Evolutionary conservation across 164 flowering plant species (phyloP).

Genomic region (Piper betle): DNA sequence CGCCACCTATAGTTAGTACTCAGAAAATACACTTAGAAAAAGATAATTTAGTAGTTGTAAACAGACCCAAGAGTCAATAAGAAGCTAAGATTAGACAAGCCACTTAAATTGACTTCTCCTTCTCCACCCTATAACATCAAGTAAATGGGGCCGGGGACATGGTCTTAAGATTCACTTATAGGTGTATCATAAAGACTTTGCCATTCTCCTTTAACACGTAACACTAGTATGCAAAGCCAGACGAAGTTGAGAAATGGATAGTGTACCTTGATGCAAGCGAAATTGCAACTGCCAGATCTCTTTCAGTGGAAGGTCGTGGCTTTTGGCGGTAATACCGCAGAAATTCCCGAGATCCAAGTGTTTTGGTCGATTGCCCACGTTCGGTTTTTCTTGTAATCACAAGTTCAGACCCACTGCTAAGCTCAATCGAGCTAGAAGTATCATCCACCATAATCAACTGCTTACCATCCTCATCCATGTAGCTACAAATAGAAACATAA

Average conservation of each 20-base stretch:
- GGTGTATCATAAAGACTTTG: background rate
- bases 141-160: too few relatives aligned
- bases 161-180: too few relatives aligned
- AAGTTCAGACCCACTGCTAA: constrained; percentile 88
- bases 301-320: constrained; percentile 56
- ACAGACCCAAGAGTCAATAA: too few relatives aligned
- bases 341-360: constrained; percentile 81
- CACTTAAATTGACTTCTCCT: too few relatives aligned
- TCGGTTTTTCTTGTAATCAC: constrained; percentile 48
- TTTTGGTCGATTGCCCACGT: constrained; percentile 23
- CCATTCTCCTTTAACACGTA: background rate
- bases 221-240: background rate
- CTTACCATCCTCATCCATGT: constrained; percentile 53
- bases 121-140: too few relatives aligned
- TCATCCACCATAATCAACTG: constrained; percentile 48
- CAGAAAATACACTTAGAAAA: too few relatives aligned
- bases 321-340: constrained; percentile 89
- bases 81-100: too few relatives aligned
- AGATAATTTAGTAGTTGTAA: too few relatives aligned
- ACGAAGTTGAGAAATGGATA: background rate
- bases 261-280: constrained; percentile 65
- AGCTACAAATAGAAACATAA: constrained; percentile 27
- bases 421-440: constrained; percentile 32
- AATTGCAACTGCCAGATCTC: constrained; percentile 36
- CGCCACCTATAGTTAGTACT: background rate